Conservation (phyloP, 495 filamentous ascomycete genomes). For the Cladorrhinum samala region DNA sequence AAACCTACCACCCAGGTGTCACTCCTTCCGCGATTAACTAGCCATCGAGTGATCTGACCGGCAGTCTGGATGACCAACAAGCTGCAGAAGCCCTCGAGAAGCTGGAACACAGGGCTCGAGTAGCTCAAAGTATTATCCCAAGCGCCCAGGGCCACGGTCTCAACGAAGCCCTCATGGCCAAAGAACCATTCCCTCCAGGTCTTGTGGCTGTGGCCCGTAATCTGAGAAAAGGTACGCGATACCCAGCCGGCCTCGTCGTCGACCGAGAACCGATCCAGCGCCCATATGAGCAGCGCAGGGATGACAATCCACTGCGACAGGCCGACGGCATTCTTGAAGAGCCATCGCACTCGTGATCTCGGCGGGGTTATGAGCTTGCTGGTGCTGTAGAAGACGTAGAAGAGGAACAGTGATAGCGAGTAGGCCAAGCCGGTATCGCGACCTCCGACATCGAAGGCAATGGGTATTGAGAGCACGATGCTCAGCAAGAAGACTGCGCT, state of each 20-base stretch:
- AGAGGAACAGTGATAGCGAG: slow-evolving; percentile 75
- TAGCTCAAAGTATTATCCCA: slow-evolving; percentile 90
- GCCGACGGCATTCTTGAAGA: slow-evolving; percentile 56
- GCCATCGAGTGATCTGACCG: slow-evolving; percentile 91
- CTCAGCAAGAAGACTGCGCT: slow-evolving; percentile 76
- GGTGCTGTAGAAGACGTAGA: slow-evolving; percentile 84
- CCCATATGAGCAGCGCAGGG: slow-evolving; percentile 84
- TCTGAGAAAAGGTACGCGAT: slow-evolving; percentile 65
- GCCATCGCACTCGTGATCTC: slow-evolving; percentile 65
- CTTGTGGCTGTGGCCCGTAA: slow-evolving; percentile 45
- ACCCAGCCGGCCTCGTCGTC: slow-evolving; percentile 75
- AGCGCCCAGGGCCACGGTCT: slow-evolving; percentile 69
- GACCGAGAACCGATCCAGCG: slow-evolving; percentile 86
- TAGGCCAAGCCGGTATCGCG: slow-evolving; percentile 89
- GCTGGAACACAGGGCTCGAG: slow-evolving; percentile 91
- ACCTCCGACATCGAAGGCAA: slow-evolving; percentile 96
- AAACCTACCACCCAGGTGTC: slow-evolving; percentile 92
- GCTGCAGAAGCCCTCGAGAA: slow-evolving; percentile 93
- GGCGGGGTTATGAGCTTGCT: slow-evolving; percentile 77
- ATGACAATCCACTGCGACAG: slow-evolving; percentile 78
- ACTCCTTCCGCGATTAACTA: slow-evolving; percentile 83
- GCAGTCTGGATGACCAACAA: slow-evolving; percentile 90
- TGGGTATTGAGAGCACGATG: slow-evolving; percentile 86
- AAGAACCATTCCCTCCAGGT: slow-evolving; percentile 77
- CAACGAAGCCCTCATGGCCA: slow-evolving; percentile 68